Base-by-base conservation (phyloP, 345 rosid species). In the Anastatica hierochuntica region DNA sequence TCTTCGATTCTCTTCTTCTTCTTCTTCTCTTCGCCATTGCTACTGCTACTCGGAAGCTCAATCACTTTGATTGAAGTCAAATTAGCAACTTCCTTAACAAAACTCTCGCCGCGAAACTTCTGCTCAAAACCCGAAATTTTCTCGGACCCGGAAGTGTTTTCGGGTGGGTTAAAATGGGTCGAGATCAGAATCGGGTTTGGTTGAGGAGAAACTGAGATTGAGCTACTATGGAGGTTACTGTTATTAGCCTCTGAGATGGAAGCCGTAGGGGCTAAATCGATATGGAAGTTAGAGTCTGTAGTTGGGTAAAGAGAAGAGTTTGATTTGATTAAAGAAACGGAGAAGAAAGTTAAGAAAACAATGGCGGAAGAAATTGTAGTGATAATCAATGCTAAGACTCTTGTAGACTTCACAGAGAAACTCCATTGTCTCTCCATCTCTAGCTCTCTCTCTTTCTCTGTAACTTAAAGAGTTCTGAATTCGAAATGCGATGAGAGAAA, bases 391-490 rank as follows among this genome's bases (percentile, higher is more conserved):
- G 69, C 71, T 45, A 82, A 72, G 55, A 74, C 59, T 63, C 80
- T 76, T 0, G 85, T 66, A 67, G 90, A 69, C 72, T 78, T 90
- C 29, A 80, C 58, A 30, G 76, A 69, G 78, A 87, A 87, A 73
- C 90, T 90, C 62, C 72, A 64, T 56, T 79, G 95, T 68, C 85
- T 81, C 68, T 87, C 96, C 98, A 90, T 90, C 44, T 40, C 40
- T n/a, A n/a, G n/a, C n/a, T n/a, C n/a, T n/a, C n/a, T n/a, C n/a
- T n/a, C n/a, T 12, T 7, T 38, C 42, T 39, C 20, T 48, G 44
- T 6, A 42, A 33, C 30, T 31, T 16, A 16, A 21, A 45, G 6
- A 4, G 34, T 45, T 11, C 49, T 51, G 34, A 34, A 8, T 3
- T 29, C 27, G 6, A 23, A 29, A 29, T 5, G 6, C 6, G 9